phyloP scores from a whole-genome alignment of 1,139 yeast species.

The Arxiozyma heterogenica region DNA sequence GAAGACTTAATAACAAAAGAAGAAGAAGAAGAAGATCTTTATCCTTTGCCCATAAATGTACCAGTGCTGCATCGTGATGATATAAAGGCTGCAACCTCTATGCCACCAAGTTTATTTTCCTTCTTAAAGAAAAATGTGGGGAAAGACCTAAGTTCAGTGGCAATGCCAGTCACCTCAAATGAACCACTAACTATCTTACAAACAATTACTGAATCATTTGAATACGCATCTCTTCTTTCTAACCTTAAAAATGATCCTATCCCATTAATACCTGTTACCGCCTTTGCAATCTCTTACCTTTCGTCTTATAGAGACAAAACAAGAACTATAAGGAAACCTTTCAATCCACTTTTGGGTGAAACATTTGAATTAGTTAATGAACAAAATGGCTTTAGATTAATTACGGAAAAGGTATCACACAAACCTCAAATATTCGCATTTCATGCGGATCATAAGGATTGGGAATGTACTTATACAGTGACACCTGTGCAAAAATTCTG shows the following conservation, averaged over 20 bases:
- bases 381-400: constrained; percentile 56
- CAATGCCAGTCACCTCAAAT: constrained; percentile 92
- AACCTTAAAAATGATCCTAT: constrained; percentile 44
- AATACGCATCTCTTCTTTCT: constrained; percentile 59
- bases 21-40: constrained; percentile 33
- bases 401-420: constrained; percentile 75
- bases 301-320: constrained; percentile 66
- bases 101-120: constrained; percentile 76
- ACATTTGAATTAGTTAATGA: constrained; percentile 78
- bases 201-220: constrained; percentile 68
- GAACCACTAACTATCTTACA: constrained; percentile 84
- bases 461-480: constrained; percentile 72
- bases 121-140: constrained; percentile 86
- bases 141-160: constrained; percentile 72
- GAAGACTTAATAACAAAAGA: not conserved
- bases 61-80: constrained; percentile 48
- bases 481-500: constrained; percentile 85
- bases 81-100: constrained; percentile 49
- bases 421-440: constrained; percentile 78
- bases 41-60: constrained; percentile 50
- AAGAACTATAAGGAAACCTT: constrained; percentile 77
- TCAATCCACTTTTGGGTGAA: constrained; percentile 84
- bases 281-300: constrained; percentile 71
- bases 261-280: constrained; percentile 55
- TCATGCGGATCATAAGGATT: constrained; percentile 58